Base-by-base conservation (phyloP, 2,329 filamentous ascomycete species). In the Exophiala calicioides region DNA sequence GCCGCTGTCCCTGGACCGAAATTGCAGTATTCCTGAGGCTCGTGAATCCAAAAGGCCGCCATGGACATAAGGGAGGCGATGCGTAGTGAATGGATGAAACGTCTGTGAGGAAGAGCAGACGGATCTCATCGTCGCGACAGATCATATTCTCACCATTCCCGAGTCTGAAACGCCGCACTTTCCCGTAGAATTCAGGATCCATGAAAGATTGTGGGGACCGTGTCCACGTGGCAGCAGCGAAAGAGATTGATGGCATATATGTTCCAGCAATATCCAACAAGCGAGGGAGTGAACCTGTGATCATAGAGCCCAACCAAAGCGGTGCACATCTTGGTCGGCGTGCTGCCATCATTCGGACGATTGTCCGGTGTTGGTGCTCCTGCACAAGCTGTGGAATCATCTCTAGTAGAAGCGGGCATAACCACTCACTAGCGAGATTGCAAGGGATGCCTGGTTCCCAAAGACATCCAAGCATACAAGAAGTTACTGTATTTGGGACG, bases 161-260 rank as follows among this genome's bases (percentile, higher is more conserved):
- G 13, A 6, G 13, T 9, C 21, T 10, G 13, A 37, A 18, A n/a
- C n/a, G n/a, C 9, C 15, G 34, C 15, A 18, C 34, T 15, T 37
- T 37, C 12, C 34, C 6, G 34, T 37, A 18, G 13, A 19, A 37
- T 18, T 18, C 13, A 37, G 34, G 34, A 21, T 37, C 34, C 34
- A 37, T 37, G 19, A 37, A 37, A 19, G 34, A 37, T 21, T 37
- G 34, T 7, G 34, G 16, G 9, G 34, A 37, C 34, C 21, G 13
- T 18, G 34, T 21, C 34, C 34, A 37, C 19, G 9, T 7, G 10
- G 23, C n/a, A 10, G 35, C 10, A 13, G 23, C 35, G n/a, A 38
- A 21, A 26, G 21, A 26, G 9, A 38, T 38, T 15, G 19, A 5
- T 7, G 30, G 19, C 19, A 12, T 8, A 38, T 38, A 38, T 5